These are phyloP conservation scores for Boechera retrofracta DNA, from an alignment of 345 rosid genomes.

Conservation along the genomic window DNA sequence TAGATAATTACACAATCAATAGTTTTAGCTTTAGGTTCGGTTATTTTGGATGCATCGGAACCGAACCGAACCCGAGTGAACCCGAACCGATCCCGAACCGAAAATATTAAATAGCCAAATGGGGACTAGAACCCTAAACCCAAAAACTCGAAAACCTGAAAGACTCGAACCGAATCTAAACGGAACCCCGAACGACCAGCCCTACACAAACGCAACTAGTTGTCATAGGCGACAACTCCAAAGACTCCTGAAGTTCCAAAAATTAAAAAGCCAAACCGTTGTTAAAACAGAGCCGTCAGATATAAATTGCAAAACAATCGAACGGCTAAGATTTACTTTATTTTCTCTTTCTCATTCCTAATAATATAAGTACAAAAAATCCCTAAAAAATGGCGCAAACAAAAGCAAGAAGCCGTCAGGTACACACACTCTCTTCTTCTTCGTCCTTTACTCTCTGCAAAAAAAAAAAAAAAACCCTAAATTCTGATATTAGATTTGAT, in stretches of 20 bases:
- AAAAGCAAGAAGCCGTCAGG: neutral
- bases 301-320: neutral
- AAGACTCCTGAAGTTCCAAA: constrained; percentile 19
- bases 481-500: neutral
- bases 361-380: constrained; percentile 31
- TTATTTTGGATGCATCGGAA: no score
- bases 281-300: constrained; percentile 21
- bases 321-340: constrained; percentile 14
- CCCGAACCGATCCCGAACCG: no score
- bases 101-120: no score
- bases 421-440: constrained; percentile 4
- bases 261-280: neutral
- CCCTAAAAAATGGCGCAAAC: constrained; percentile 49
- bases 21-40: no score
- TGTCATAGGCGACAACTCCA: constrained; percentile 28
- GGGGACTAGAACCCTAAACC: no score
- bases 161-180: no score
- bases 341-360: neutral
- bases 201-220: neutral
- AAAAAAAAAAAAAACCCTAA: neutral
- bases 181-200: no score
- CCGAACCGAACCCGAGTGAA: no score
- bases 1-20: no score
- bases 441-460: constrained; percentile 22
- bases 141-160: no score